Evolutionary conservation across 78 protist genomes (phyloP), one percentile per base, ranked within the genome.

Genomic region (Speleostelium caveatum): DNA sequence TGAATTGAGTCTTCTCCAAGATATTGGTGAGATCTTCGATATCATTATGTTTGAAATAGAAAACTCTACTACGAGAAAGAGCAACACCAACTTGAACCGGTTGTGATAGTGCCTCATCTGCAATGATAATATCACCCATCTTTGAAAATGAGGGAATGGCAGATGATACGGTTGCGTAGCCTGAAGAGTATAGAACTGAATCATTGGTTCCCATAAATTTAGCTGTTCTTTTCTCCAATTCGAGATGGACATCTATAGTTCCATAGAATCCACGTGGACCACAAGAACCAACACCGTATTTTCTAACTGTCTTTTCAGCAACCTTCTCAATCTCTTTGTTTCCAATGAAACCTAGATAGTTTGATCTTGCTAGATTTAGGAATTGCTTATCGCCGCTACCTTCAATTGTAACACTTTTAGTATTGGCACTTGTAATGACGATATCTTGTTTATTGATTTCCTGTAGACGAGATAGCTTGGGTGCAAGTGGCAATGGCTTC

Each of bases 191-290:
- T 19, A 97, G 26, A 63, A 98, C 93, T 19, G 98, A 85, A 10
- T 58, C 86, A 56, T 86, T 92, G 2, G 93, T 69, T 49, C 73
- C 69, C 72, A 90, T 19, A 49, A 98, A 96, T 35, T 53, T 1
- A 32, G 97, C 96, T 14, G 97, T 45, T 17, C 39, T 49, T 36
- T 62, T 38, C 92, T 98, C 99, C 19, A 98, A 93, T 3, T 95
- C 78, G 1, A 96, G 59, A 71, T 98, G 99, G 35, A 51, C 78
- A 79, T 94, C 96, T 22, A 97, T 75, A 0, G 99, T 95, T 45
- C 99, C 99, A 92, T 97, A 98, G 94, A 99, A 99, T 36, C 99
- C 99, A 19, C 99, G 80, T 21, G 99, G 99, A 10, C 99, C 99
- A 76, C 99, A 99, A 2, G 98, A 73, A 24, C 99, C 99, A 19